Conservation (phyloP, 805 yeast genomes). For the Candida bentonensis region DNA sequence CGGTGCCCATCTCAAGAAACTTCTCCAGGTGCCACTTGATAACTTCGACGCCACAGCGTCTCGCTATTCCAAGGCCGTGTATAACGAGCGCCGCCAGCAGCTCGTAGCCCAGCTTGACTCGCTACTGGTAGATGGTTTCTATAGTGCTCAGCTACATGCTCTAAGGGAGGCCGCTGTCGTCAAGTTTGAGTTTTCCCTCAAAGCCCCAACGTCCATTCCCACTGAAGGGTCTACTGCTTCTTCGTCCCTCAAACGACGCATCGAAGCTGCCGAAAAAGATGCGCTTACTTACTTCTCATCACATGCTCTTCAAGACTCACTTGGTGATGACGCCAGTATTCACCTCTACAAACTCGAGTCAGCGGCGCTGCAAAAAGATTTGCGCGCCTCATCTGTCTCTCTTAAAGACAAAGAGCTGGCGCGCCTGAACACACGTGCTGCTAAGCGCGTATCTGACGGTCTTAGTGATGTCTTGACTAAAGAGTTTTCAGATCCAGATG, state of each 20-base stretch:
- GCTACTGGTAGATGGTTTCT: constrained; percentile 25
- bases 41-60: constrained; percentile 61
- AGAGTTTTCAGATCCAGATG: constrained; percentile 33
- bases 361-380: neutral
- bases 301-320: constrained; percentile 5
- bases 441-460: constrained; percentile 23
- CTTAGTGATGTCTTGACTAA: constrained; percentile 18
- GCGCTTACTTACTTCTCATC: constrained; percentile 18
- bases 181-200: constrained; percentile 13
- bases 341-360: neutral
- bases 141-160: constrained; percentile 27
- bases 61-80: constrained; percentile 56
- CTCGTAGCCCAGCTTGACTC: constrained; percentile 36
- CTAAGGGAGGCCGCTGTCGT: constrained; percentile 24
- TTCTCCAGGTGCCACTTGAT: constrained; percentile 34
- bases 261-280: constrained; percentile 13
- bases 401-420: neutral
- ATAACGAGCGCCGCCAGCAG: constrained; percentile 41
- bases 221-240: constrained; percentile 7
- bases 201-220: constrained; percentile 4
- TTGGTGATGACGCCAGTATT: neutral
- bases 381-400: neutral
- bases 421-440: constrained; percentile 7
- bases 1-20: constrained; percentile 26
- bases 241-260: constrained; percentile 16